Evolutionary conservation across 192 early-diverging fungal species (phyloP).

Genomic region (Coemansia erecta): DNA sequence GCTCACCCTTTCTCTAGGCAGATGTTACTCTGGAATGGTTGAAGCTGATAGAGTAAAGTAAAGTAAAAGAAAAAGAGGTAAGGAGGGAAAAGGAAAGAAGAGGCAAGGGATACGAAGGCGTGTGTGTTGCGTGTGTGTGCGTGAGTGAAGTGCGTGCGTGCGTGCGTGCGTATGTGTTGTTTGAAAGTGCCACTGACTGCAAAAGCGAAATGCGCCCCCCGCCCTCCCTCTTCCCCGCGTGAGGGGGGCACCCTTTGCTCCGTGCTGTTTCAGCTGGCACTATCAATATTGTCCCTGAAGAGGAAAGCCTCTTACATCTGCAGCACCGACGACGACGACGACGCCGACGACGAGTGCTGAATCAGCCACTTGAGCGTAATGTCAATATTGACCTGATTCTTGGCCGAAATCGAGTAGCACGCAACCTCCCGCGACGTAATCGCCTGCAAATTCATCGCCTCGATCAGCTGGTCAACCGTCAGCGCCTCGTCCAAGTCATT

Average conservation of each 20-base stretch:
- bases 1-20: neutral
- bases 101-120: neutral
- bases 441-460: constrained; percentile 83
- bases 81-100: neutral
- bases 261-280: neutral
- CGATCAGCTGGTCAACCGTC: constrained; percentile 84
- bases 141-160: no score
- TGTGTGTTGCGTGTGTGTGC: no score
- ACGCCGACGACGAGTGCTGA: constrained; percentile 60
- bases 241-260: neutral
- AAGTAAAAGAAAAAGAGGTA: neutral
- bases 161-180: no score
- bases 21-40: neutral
- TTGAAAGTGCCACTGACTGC: no score
- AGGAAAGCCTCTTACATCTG: neutral
- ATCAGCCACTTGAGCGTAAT: constrained; percentile 96
- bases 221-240: no score
- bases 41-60: constrained; percentile 1
- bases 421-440: constrained; percentile 93
- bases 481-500: constrained; percentile 92
- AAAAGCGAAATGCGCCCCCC: no score
- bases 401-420: constrained; percentile 98
- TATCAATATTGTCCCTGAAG: neutral
- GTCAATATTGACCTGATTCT: constrained; percentile 97
- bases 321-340: constrained; percentile 13